A percentile compares a stretch with the other conserved stretches of the same genome.
These are phyloP conservation scores for Patellifolia procumbens DNA, from an alignment of 179 eudicot species.

Conservation along the genomic window DNA sequence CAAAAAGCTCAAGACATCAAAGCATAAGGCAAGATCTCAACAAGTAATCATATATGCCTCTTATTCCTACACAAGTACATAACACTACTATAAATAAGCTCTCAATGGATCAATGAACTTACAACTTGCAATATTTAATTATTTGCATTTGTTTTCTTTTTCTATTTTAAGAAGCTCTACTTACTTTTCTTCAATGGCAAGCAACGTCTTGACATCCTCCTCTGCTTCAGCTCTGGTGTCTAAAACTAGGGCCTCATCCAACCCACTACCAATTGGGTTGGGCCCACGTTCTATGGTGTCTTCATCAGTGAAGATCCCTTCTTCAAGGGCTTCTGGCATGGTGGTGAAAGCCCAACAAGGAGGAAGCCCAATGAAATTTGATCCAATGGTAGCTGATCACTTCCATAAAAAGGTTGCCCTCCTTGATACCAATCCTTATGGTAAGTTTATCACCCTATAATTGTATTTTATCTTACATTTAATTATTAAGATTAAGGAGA, in stretches of 20 bases:
- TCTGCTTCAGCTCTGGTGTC: background rate
- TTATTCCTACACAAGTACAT: background rate
- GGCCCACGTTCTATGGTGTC: background rate
- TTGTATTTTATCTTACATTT: no score
- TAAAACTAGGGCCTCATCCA: background rate
- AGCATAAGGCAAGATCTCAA: background rate
- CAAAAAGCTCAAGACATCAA: background rate
- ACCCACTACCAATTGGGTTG: background rate
- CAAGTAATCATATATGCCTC: background rate
- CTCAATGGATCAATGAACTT: background rate
- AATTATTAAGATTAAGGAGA: no score
- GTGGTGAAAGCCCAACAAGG: conserved; percentile 20
- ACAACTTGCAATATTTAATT: background rate
- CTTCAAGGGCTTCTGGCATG: background rate
- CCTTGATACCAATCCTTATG: conserved; percentile 16
- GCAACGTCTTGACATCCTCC: background rate
- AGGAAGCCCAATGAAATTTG: conserved; percentile 14
- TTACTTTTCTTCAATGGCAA: background rate
- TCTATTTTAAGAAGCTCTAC: background rate
- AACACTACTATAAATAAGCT: background rate
- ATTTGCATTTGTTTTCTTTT: background rate
- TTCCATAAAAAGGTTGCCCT: conserved; percentile 18
- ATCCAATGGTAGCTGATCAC: background rate
- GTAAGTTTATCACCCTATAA: no score
- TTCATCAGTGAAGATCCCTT: background rate